These are phyloP conservation scores for Tolypocladium nubicola DNA, from an alignment of 2,329 filamentous ascomycete genomes.

Conservation along the genomic window DNA sequence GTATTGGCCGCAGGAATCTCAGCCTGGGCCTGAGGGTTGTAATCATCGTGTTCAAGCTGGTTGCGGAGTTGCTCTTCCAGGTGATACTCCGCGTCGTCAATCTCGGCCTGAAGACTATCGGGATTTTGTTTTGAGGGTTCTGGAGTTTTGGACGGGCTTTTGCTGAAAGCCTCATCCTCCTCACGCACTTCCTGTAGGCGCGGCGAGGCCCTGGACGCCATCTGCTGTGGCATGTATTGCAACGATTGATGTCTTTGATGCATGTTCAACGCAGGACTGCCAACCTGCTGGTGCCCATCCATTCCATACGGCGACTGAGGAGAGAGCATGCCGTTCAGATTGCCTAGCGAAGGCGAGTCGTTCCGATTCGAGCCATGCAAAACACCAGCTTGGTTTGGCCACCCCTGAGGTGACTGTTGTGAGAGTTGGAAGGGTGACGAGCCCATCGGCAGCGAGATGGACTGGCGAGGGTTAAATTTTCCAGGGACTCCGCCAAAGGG, in stretches of 20 bases:
- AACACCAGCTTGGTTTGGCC: constrained; percentile 47
- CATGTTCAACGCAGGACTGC: constrained; percentile 29
- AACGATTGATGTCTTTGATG: constrained; percentile 50
- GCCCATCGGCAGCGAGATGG: constrained; percentile 53
- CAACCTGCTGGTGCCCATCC: constrained; percentile 33
- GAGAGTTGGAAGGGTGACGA: constrained; percentile 59
- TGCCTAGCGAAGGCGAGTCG: constrained; percentile 53
- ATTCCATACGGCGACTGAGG: constrained; percentile 53
- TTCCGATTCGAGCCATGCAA: constrained; percentile 41
- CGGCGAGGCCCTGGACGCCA: constrained; percentile 45
- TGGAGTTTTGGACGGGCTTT: constrained; percentile 44
- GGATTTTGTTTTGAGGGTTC: constrained; percentile 35
- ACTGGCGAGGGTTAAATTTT: constrained; percentile 61
- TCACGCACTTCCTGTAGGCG: constrained; percentile 64
- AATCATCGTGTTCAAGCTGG: constrained; percentile 69
- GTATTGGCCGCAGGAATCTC: constrained; percentile 13
- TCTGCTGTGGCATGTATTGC: constrained; percentile 45
- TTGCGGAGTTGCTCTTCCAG: constrained; percentile 70
- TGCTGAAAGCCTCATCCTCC: constrained; percentile 46
- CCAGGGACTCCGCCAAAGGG: constrained; percentile 51
- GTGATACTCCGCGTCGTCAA: constrained; percentile 79
- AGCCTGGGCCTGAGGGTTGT: constrained; percentile 49
- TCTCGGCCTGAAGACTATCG: constrained; percentile 75
- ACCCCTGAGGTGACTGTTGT: constrained; percentile 47
- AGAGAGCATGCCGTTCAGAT: constrained; percentile 46